Evolutionary conservation across 2,329 filamentous ascomycete genomes (phyloP), one percentile per base, ranked within the genome.

Genomic region (Eurotiales sp.): DNA sequence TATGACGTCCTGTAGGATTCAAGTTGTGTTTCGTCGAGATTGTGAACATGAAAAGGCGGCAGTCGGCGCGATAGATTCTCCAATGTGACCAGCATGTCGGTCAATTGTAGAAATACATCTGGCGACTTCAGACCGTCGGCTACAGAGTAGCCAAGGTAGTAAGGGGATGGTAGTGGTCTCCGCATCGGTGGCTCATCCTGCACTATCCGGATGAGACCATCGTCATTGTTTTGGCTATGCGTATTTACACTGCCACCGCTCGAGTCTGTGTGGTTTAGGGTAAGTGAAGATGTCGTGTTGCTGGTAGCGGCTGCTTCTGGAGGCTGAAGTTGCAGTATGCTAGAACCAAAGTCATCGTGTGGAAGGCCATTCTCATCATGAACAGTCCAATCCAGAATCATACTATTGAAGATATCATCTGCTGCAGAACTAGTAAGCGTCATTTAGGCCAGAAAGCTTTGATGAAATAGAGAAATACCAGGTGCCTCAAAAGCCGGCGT

Each of bases 361-460:
- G 36, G 12, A 37, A 27, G 27, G 2, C 29, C 41, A 34, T 40
- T 22, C 14, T 47, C 44, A 37, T 43, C 39, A 42, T 45, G 43
- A 8, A 19, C 22, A 30, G 50, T 21, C 50, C 50, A 52, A 22
- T 47, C 50, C 36, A 52, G 15, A 12, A 34, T 15, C 44, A 47
- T 43, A 15, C n/a, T 30, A 21, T 43, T 46, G 39, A 47, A 52
- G 12, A 52, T 27, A 23, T 47, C 29, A 46, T 46, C 50, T 52
- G n/a, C n/a, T n/a, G 4, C 17, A 46, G 14, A 11, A 11, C 27
- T 11, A n/a, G n/a, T n/a, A n/a, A n/a, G n/a, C n/a, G n/a, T n/a
- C n/a, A n/a, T n/a, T n/a, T n/a, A n/a, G n/a, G n/a, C n/a, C n/a
- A n/a, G n/a, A n/a, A n/a, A n/a, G n/a, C n/a, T n/a, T n/a, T n/a